phyloP scores from a whole-genome alignment of 2,329 filamentous ascomycete genomes.

The Neonectria ditissima region DNA sequence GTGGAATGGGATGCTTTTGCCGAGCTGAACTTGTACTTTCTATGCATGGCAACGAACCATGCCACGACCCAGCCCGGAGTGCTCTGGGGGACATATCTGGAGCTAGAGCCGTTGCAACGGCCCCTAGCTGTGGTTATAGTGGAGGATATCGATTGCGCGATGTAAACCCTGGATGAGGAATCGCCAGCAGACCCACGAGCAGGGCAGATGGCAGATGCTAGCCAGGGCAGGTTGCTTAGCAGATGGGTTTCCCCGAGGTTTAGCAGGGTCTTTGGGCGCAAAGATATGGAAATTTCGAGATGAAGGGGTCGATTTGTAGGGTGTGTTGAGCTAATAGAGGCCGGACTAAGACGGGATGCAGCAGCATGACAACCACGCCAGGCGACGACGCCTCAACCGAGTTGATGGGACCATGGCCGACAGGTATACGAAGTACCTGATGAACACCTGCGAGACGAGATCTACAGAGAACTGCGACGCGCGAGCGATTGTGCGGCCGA shows the following conservation, averaged over 20 bases:
- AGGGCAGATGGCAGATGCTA: neutral
- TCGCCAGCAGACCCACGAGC: neutral
- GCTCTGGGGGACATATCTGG: conserved; percentile 14
- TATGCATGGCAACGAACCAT: conserved; percentile 14
- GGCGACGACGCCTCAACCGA: neutral
- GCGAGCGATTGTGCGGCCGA: neutral
- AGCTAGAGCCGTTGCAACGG: neutral
- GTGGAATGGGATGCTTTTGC: neutral
- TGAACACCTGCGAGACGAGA: neutral
- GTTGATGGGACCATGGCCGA: neutral
- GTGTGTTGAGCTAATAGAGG: neutral
- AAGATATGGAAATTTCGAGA: neutral
- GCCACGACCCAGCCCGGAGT: conserved; percentile 7
- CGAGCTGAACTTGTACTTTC: conserved; percentile 1
- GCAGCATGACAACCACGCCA: neutral
- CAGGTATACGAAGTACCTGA: neutral
- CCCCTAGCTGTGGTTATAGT: neutral
- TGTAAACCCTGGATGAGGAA: conserved; percentile 27
- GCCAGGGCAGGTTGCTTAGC: neutral
- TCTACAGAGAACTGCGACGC: neutral
- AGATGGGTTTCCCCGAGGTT: neutral
- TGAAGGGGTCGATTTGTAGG: neutral
- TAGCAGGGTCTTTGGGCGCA: neutral
- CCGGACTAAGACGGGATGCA: neutral
- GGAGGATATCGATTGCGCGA: conserved; percentile 24